Conservation (phyloP, 2,329 filamentous ascomycete species). For the Thelonectria olida region DNA sequence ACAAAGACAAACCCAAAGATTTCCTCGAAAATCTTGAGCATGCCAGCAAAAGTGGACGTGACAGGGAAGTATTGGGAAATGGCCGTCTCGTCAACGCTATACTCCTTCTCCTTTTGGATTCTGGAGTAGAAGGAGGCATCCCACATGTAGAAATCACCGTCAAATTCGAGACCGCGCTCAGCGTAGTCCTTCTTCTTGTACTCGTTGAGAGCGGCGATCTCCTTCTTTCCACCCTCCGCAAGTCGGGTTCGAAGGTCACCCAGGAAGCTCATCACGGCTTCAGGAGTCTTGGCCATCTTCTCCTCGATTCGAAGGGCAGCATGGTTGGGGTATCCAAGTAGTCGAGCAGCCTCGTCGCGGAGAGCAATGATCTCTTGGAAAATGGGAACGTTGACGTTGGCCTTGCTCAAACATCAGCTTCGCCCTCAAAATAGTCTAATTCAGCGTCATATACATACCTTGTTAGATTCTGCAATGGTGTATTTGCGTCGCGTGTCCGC, state of each 20-base stretch:
- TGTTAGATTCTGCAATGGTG: constrained; percentile 82
- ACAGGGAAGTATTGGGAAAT: constrained; percentile 89
- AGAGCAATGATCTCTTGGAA: constrained; percentile 80
- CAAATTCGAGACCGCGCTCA: constrained; percentile 65
- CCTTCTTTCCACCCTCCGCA: constrained; percentile 73
- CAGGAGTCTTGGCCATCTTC: constrained; percentile 85
- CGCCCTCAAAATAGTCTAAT: neutral
- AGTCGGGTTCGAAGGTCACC: constrained; percentile 74
- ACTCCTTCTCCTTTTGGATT: constrained; percentile 83
- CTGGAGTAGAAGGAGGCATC: constrained; percentile 84
- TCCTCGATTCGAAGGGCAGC: constrained; percentile 80
- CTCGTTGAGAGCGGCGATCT: constrained; percentile 74
- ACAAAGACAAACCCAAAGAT: constrained; percentile 84
- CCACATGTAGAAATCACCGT: constrained; percentile 83
- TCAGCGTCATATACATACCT: constrained; percentile 53
- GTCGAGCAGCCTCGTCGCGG: constrained; percentile 79
- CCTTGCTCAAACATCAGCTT: constrained; percentile 46
- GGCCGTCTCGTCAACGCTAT: constrained; percentile 79
- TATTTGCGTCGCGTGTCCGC: constrained; percentile 74
- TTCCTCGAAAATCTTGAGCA: constrained; percentile 86
- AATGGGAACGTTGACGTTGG: constrained; percentile 74
- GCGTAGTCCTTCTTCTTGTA: constrained; percentile 78
- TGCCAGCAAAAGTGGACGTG: constrained; percentile 75
- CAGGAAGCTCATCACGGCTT: constrained; percentile 78
- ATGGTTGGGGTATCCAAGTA: constrained; percentile 81